Percentiles rank a stretch among this genome's conserved stretches.
Conservation (phyloP, 106 monocot genomes). For the Vanilla planifolia region DNA sequence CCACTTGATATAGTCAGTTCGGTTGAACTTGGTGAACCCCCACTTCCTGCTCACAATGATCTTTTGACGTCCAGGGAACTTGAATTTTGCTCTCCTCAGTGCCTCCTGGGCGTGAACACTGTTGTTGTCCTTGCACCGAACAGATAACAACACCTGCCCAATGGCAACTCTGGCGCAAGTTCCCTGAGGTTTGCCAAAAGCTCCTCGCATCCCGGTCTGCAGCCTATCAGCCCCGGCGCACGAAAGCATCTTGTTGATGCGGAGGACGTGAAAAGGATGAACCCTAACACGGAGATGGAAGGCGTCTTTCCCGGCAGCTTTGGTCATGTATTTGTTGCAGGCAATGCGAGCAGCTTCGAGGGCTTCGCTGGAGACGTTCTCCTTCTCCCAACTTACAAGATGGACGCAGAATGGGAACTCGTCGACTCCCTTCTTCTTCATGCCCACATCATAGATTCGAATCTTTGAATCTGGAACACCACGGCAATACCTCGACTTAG, state of each 20-base stretch:
- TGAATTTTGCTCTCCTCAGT: slow-evolving; percentile 47
- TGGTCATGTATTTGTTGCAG: slow-evolving; percentile 38
- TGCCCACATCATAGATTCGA: slow-evolving; percentile 54
- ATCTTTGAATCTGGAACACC: slow-evolving; percentile 55
- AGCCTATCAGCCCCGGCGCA: slow-evolving; percentile 61
- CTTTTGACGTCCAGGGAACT: slow-evolving; percentile 56
- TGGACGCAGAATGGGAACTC: slow-evolving; percentile 40
- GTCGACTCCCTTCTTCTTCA: slow-evolving; percentile 56
- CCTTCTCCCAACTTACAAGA: slow-evolving; percentile 44
- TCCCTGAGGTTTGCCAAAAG: slow-evolving; percentile 50
- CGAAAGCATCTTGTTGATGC: slow-evolving; percentile 65
- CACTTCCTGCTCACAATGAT: slow-evolving; percentile 26
- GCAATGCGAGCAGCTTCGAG: slow-evolving; percentile 36
- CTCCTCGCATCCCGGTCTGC: slow-evolving; percentile 66
- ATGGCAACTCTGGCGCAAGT: slow-evolving; percentile 47
- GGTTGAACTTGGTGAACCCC: slow-evolving; percentile 32
- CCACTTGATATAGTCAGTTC: slow-evolving; percentile 25
- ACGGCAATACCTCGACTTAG: slow-evolving; percentile 48
- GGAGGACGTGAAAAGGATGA: slow-evolving; percentile 55
- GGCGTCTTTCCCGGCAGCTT: slow-evolving; percentile 31
- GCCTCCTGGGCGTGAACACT: slow-evolving; percentile 43
- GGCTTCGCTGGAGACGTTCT: slow-evolving; percentile 34
- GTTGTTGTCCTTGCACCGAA: slow-evolving; percentile 55
- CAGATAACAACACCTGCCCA: slow-evolving; percentile 46
- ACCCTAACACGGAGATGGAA: slow-evolving; percentile 52